Conservation (phyloP, 768 basidiomycete genomes). For the Nevesoporus exiguus region DNA sequence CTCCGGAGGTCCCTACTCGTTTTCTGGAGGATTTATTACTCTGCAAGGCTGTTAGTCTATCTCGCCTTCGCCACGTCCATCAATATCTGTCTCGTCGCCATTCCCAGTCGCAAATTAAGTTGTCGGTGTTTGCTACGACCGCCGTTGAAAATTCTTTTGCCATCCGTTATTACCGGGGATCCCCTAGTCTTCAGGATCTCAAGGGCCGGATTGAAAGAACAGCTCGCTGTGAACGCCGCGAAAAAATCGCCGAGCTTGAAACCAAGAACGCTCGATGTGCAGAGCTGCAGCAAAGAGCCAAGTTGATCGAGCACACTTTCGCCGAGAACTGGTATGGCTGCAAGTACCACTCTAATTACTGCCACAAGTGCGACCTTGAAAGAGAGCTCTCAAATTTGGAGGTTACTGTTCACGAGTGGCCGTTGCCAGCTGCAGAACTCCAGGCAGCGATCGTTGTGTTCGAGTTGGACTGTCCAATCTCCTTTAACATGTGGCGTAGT, state of each 20-base stretch:
- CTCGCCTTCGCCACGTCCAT: slow-evolving; percentile 26
- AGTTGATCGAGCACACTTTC: slow-evolving; percentile 5
- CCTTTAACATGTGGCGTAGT: slow-evolving; percentile 43
- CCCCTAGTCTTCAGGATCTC: slow-evolving; percentile 24
- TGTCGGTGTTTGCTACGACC: slow-evolving; percentile 35
- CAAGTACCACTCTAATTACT: slow-evolving; percentile 4
- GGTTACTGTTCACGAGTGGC: slow-evolving; percentile 46
- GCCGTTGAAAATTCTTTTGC: slow-evolving; percentile 26
- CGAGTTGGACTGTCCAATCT: slow-evolving; percentile 38
- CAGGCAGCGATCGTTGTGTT: slow-evolving; percentile 36
- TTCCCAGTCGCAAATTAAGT: not conserved
- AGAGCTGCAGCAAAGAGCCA: slow-evolving; percentile 9
- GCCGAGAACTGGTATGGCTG: not conserved
- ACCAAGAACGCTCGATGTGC: slow-evolving; percentile 20
- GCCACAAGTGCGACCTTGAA: slow-evolving; percentile 32
- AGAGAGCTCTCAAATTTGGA: slow-evolving; percentile 16
- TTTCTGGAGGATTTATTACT: slow-evolving; percentile 31
- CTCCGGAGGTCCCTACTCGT: slow-evolving; percentile 30
- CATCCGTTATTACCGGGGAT: slow-evolving; percentile 33
- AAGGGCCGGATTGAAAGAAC: slow-evolving; percentile 28
- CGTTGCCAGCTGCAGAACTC: slow-evolving; percentile 32
- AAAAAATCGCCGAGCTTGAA: slow-evolving; percentile 31
- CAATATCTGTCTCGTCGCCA: slow-evolving; percentile 35
- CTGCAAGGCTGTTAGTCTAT: slow-evolving; percentile 26
- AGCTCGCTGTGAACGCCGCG: slow-evolving; percentile 18